Percentiles rank a stretch among this genome's conserved stretches.
Evolutionary conservation across 2,329 filamentous ascomycete species (phyloP).

Genomic region (Cercospora sp.): DNA sequence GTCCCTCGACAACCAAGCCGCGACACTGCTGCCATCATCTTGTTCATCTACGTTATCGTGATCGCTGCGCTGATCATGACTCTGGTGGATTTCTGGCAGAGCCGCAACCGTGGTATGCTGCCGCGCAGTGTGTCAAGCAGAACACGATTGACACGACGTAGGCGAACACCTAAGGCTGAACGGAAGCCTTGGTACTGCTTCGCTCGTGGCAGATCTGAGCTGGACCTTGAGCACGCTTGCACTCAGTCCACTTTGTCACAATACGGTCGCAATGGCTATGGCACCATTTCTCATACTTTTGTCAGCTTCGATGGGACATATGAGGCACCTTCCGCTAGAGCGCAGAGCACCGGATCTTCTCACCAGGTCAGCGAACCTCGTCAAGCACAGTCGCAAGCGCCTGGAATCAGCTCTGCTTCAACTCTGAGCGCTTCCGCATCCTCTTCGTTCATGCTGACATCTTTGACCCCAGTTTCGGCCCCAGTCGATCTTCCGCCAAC

Average conservation of each 20-base stretch:
- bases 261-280: constrained; percentile 4
- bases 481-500: background rate
- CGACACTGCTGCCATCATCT: background rate
- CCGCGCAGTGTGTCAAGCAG: background rate
- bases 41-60: constrained; percentile 10
- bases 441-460: background rate
- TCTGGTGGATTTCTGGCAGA: constrained; percentile 2
- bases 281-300: constrained; percentile 8
- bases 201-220: background rate
- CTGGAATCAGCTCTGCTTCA: background rate
- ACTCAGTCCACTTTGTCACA: background rate
- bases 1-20: background rate
- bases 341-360: background rate
- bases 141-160: constrained; percentile 3
- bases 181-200: constrained; percentile 11
- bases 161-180: background rate
- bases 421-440: background rate
- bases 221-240: constrained; percentile 14
- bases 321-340: background rate
- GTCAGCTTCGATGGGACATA: constrained; percentile 13
- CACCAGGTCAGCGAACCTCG: background rate
- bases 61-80: constrained; percentile 14
- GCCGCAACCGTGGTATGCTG: background rate
- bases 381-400: background rate
- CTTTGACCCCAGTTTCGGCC: background rate